These are phyloP conservation scores for Pseudogymnoascus verrucosus DNA, from an alignment of 2,329 filamentous ascomycete species.

Conservation along the genomic window DNA sequence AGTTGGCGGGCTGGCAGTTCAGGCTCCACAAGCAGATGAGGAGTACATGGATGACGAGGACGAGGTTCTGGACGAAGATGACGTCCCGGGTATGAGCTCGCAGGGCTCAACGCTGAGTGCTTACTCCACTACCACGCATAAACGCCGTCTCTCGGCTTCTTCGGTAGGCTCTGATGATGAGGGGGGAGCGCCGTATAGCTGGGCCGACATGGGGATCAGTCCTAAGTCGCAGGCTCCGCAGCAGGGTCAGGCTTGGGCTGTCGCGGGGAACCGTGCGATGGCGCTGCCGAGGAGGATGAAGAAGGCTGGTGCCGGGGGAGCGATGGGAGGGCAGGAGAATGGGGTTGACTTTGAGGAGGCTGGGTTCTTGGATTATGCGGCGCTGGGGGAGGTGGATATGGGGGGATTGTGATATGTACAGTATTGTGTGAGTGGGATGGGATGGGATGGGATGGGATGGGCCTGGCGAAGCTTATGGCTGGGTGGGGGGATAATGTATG, in stretches of 20 bases:
- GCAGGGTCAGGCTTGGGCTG: slow-evolving; percentile 18
- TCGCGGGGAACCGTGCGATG: slow-evolving; percentile 30
- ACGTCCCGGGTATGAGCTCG: slow-evolving; percentile 19
- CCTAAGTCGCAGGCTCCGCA: slow-evolving; percentile 11
- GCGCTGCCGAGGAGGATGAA: slow-evolving; percentile 18
- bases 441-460: not conserved
- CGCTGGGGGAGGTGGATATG: slow-evolving; percentile 25
- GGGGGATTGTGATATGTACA: slow-evolving; percentile 15
- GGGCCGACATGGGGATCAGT: not conserved
- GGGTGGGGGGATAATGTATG: not conserved
- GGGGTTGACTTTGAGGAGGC: slow-evolving; percentile 58
- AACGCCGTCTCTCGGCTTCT: not conserved
- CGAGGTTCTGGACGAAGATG: slow-evolving; percentile 23
- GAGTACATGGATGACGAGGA: slow-evolving; percentile 37
- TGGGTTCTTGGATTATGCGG: slow-evolving; percentile 47
- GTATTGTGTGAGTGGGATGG: not conserved
- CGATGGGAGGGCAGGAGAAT: slow-evolving; percentile 39
- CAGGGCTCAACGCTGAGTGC: slow-evolving; percentile 16
- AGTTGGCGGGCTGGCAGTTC: slow-evolving; percentile 58
- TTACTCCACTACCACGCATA: not conserved
- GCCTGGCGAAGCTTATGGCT: not conserved
- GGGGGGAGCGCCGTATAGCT: not conserved
- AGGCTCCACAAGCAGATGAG: slow-evolving; percentile 30
- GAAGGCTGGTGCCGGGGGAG: slow-evolving; percentile 20
- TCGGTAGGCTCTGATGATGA: slow-evolving; percentile 15